phyloP scores from a whole-genome alignment of 2,329 filamentous ascomycete genomes.

The Trichophyton verrucosum region DNA sequence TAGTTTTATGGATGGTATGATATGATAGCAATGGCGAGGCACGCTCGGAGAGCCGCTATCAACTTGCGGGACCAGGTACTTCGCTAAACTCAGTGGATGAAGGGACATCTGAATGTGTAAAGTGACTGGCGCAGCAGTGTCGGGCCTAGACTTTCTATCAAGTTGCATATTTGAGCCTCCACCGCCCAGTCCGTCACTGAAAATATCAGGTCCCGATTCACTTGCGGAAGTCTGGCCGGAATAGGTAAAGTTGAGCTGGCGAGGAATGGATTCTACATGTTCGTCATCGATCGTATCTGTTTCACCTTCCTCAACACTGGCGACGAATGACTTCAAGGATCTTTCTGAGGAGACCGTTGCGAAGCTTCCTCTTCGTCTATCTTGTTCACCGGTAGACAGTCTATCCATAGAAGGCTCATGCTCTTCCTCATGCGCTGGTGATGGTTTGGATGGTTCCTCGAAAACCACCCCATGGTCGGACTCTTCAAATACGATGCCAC shows the following conservation, averaged over 20 bases:
- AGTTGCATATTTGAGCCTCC: conserved; percentile 25
- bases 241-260: conserved; percentile 25
- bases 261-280: conserved; percentile 39
- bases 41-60: conserved; percentile 13
- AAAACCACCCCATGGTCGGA: conserved; percentile 21
- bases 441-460: conserved; percentile 10
- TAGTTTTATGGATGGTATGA: conserved; percentile 44
- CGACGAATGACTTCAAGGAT: conserved; percentile 8
- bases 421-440: background rate
- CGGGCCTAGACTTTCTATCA: conserved; percentile 12
- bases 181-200: conserved; percentile 30
- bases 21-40: conserved; percentile 50
- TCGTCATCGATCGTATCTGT: conserved; percentile 30
- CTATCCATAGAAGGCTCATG: background rate
- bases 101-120: conserved; percentile 59
- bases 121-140: conserved; percentile 26
- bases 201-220: conserved; percentile 28
- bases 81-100: conserved; percentile 49
- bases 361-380: background rate
- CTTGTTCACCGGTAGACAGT: background rate
- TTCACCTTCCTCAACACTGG: conserved; percentile 6
- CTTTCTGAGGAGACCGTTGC: conserved; percentile 12
- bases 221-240: conserved; percentile 26
- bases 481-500: conserved; percentile 30
- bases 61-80: conserved; percentile 39